These are phyloP conservation scores for Candida ovalis DNA, from an alignment of 805 yeast genomes.

Conservation along the genomic window DNA sequence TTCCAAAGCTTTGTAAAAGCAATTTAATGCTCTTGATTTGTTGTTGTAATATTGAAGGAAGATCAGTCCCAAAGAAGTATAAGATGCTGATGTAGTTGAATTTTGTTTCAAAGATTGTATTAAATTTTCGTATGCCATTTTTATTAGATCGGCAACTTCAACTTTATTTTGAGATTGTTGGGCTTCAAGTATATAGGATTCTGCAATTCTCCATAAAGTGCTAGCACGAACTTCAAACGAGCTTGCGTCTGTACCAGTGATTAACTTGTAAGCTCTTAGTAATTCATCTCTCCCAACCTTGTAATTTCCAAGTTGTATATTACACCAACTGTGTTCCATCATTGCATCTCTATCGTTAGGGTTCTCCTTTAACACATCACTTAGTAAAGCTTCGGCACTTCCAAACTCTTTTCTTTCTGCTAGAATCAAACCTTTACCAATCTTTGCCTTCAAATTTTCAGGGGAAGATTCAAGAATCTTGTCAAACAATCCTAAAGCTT, in stretches of 20 bases:
- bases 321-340: slow-evolving; percentile 77
- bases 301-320: slow-evolving; percentile 48
- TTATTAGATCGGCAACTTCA: slow-evolving; percentile 27
- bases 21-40: slow-evolving; percentile 67
- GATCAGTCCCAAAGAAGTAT: slow-evolving; percentile 75
- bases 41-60: slow-evolving; percentile 60
- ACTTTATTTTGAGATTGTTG: slow-evolving; percentile 18
- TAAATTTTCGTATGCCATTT: slow-evolving; percentile 54
- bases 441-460: slow-evolving; percentile 49
- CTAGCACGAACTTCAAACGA: slow-evolving; percentile 56
- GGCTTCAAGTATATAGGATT: slow-evolving; percentile 45
- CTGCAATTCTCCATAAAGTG: slow-evolving; percentile 71
- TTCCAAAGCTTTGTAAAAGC: slow-evolving; percentile 88
- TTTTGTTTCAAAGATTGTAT: slow-evolving; percentile 60
- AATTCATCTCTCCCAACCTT: slow-evolving; percentile 51
- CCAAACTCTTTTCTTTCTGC: slow-evolving; percentile 58
- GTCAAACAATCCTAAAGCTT: slow-evolving; percentile 72
- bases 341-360: slow-evolving; percentile 59
- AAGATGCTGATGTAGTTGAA: slow-evolving; percentile 71
- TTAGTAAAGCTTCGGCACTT: slow-evolving; percentile 52
- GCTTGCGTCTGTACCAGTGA: slow-evolving; percentile 47
- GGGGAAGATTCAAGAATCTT: slow-evolving; percentile 43
- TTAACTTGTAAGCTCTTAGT: slow-evolving; percentile 38
- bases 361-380: slow-evolving; percentile 41
- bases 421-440: slow-evolving; percentile 79